Evolutionary conservation across 2,329 filamentous ascomycete species (phyloP).

Genomic region (Hypoxylon sp.): DNA sequence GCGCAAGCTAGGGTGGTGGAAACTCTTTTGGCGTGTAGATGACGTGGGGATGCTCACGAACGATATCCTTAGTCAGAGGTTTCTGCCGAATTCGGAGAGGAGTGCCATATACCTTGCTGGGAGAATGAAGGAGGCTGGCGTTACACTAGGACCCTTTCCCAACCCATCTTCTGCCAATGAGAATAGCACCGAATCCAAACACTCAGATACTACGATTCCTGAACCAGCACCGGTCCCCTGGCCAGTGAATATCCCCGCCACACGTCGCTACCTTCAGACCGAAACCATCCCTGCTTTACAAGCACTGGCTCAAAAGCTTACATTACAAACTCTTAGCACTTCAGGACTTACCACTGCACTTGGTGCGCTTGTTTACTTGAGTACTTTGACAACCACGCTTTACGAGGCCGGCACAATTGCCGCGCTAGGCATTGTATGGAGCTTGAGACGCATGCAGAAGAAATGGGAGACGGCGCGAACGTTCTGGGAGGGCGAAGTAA

Average conservation of each 20-base stretch:
- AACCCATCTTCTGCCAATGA: slow-evolving; percentile 41
- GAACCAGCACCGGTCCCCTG: slow-evolving; percentile 61
- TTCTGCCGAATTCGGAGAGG: slow-evolving; percentile 83
- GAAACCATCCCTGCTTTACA: slow-evolving; percentile 79
- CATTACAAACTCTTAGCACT: slow-evolving; percentile 82
- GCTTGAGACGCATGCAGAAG: slow-evolving; percentile 71
- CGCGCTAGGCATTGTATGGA: slow-evolving; percentile 73
- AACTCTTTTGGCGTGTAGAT: slow-evolving; percentile 94
- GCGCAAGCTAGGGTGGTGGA: slow-evolving; percentile 91
- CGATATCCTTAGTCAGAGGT: slow-evolving; percentile 82
- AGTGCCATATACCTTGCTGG: slow-evolving; percentile 88
- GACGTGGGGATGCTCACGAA: slow-evolving; percentile 88
- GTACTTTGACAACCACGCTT: slow-evolving; percentile 65
- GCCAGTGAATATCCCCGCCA: slow-evolving; percentile 81
- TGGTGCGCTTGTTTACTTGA: slow-evolving; percentile 70
- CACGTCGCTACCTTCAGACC: slow-evolving; percentile 76
- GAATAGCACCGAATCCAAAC: slow-evolving; percentile 10
- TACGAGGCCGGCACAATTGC: slow-evolving; percentile 76
- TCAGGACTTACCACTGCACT: slow-evolving; percentile 73
- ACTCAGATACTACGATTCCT: slow-evolving; percentile 16
- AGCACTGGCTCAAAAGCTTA: slow-evolving; percentile 79
- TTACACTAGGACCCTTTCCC: slow-evolving; percentile 39
- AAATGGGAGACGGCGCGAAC: slow-evolving; percentile 73
- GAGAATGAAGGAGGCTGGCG: slow-evolving; percentile 71
- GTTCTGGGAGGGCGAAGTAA: slow-evolving; percentile 77